Evolutionary conservation across 169 alveolate species (phyloP).

Genomic region (Plasmodium reichenowi): DNA sequence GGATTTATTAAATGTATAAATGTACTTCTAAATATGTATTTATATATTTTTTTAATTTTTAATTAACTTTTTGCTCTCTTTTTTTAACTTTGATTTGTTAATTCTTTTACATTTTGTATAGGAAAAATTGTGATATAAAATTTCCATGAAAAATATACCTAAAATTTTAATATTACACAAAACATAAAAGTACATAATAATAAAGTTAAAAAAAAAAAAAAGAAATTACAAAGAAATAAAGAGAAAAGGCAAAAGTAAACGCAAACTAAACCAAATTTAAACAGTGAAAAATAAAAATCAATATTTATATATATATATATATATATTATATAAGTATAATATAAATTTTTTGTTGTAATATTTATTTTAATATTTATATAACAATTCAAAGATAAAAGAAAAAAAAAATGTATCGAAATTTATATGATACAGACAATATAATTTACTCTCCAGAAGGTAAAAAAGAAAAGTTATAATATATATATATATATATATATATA

Average conservation of each 20-base stretch:
- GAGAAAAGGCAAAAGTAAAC: no score
- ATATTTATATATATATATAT: not conserved
- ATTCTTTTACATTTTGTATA: no score
- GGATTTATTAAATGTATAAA: no score
- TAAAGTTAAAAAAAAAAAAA: not conserved
- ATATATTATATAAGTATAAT: slow-evolving; percentile 6
- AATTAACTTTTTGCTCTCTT: no score
- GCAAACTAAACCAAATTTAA: not conserved
- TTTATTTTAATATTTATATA: no score
- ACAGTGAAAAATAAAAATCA: not conserved
- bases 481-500: slow-evolving; percentile 14
- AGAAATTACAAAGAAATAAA: not conserved
- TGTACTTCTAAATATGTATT: no score
- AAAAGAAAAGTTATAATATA: slow-evolving; percentile 72
- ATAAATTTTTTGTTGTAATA: not conserved
- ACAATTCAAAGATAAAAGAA: not conserved
- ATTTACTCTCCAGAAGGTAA: slow-evolving; percentile 95
- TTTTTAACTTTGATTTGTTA: no score
- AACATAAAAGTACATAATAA: no score
- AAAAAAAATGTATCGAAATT: slow-evolving; percentile 92
- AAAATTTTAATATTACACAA: no score
- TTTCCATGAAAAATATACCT: no score
- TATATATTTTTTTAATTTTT: no score
- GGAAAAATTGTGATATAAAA: no score
- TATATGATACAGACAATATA: slow-evolving; percentile 94